phyloP scores from a whole-genome alignment of 306 rosid genomes.

The Cicer judaicum region DNA sequence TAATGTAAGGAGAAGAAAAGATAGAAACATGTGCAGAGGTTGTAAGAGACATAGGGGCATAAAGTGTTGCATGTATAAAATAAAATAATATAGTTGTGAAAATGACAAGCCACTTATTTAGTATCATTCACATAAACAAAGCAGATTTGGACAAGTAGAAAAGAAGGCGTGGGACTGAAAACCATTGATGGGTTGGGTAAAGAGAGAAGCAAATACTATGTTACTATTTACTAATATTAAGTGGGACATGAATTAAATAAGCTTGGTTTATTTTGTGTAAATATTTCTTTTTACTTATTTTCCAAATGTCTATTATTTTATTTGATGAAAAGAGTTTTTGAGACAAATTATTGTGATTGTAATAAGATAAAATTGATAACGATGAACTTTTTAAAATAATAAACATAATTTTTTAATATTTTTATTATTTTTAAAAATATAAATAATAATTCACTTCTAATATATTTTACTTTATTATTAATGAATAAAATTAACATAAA shows the following conservation, averaged over 20 bases:
- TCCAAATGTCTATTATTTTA: no score
- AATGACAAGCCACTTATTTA: constrained; percentile 31
- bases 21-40: neutral
- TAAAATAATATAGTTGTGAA: constrained; percentile 40
- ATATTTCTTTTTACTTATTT: no score
- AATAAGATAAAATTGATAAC: no score
- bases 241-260: neutral
- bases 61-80: constrained; percentile 30
- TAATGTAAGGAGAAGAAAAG: neutral
- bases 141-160: constrained; percentile 37
- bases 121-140: constrained; percentile 41
- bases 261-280: neutral
- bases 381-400: no score
- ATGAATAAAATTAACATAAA: no score
- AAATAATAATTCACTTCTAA: no score
- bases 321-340: no score
- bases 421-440: no score
- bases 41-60: neutral
- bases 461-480: no score
- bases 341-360: no score
- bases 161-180: constrained; percentile 32
- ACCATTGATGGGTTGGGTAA: neutral
- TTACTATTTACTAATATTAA: neutral
- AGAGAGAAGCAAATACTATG: constrained; percentile 23
- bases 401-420: no score